These are phyloP conservation scores for Chrysosphaeria jannelii DNA, from an alignment of 2,329 filamentous ascomycete genomes.

Conservation along the genomic window DNA sequence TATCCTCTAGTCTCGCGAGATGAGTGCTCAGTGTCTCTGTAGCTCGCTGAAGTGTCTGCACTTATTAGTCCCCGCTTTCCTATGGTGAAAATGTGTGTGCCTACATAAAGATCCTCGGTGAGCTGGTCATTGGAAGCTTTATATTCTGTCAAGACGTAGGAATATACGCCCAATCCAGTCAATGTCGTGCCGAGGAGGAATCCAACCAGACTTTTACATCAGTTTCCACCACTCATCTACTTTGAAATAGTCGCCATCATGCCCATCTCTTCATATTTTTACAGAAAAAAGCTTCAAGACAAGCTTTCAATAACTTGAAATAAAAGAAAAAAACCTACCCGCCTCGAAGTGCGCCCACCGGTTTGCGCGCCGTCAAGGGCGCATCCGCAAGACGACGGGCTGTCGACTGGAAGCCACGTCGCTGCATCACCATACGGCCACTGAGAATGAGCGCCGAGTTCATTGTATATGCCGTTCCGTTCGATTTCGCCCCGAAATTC, in stretches of 20 bases:
- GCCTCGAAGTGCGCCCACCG: slow-evolving; percentile 28
- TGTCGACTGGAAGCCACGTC: slow-evolving; percentile 22
- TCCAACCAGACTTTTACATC: slow-evolving; percentile 39
- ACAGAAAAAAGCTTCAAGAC: not conserved
- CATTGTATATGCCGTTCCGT: no score
- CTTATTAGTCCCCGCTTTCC: not conserved
- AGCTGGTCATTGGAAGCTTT: slow-evolving; percentile 77
- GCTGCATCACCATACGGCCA: no score
- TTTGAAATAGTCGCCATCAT: no score
- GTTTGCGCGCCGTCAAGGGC: slow-evolving; percentile 23
- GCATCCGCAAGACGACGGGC: slow-evolving; percentile 13
- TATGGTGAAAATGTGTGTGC: slow-evolving; percentile 11
- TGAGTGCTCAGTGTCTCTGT: slow-evolving; percentile 69
- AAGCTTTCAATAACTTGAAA: no score
- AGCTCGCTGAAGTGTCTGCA: slow-evolving; percentile 56
- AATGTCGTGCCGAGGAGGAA: slow-evolving; percentile 66
- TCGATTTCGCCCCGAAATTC: no score
- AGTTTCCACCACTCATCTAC: not conserved
- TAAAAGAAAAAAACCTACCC: slow-evolving; percentile 14
- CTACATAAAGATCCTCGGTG: slow-evolving; percentile 85
- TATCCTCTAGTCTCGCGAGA: slow-evolving; percentile 53
- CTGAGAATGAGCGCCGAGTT: no score
- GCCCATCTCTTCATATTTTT: no score
- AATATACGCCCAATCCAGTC: slow-evolving; percentile 59
- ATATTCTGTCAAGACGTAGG: slow-evolving; percentile 82